phyloP scores from a whole-genome alignment of 2,329 filamentous ascomycete genomes.

The Alternaria arborescens region DNA sequence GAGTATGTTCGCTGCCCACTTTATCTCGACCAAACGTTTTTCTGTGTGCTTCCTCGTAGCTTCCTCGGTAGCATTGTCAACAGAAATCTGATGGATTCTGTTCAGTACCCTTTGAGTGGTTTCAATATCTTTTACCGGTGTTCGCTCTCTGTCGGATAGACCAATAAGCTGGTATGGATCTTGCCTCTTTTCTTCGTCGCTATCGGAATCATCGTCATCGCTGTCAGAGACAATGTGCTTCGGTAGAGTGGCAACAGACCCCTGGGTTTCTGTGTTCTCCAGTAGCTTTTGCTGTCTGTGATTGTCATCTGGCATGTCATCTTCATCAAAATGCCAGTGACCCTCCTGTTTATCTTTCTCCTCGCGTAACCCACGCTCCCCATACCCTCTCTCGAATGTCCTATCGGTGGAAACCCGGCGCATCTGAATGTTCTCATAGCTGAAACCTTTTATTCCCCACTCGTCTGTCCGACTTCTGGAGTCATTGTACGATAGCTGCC shows the following conservation, averaged over 20 bases:
- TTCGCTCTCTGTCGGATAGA: constrained; percentile 1
- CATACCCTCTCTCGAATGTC: neutral
- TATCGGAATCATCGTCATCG: neutral
- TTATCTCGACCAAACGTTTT: constrained; percentile 10
- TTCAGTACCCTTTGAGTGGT: neutral
- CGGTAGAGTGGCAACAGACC: neutral
- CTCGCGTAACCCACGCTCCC: neutral
- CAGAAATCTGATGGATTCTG: constrained; percentile 1
- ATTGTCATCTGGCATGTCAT: neutral
- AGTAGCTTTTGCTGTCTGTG: neutral
- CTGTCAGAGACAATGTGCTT: neutral
- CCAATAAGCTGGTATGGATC: constrained; percentile 7
- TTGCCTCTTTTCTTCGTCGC: neutral
- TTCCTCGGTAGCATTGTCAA: neutral
- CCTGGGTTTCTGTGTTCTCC: neutral
- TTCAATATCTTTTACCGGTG: neutral
- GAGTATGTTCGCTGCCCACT: constrained; percentile 7
- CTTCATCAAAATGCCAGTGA: neutral
- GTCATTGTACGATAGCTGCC: neutral
- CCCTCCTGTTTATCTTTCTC: neutral
- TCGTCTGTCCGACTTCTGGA: neutral
- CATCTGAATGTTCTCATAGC: neutral
- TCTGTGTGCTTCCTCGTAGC: neutral
- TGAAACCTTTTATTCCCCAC: neutral
- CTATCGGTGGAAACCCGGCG: neutral